Evolutionary conservation across 805 yeast species (phyloP).

Genomic region (Kurtzmaniella fragi): DNA sequence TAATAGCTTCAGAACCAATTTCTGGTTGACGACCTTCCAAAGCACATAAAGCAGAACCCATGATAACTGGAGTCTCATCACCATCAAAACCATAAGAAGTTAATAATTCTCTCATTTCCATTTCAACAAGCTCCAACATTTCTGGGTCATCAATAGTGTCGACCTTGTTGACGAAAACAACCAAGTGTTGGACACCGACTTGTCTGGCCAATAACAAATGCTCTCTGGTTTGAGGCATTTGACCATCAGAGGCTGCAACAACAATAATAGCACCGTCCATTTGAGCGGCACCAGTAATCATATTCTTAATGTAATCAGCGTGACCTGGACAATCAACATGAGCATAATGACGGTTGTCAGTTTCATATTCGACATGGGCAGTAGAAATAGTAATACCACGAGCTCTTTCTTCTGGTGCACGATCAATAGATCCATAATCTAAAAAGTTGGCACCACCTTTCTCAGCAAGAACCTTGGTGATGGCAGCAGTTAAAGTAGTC

Average conservation of each 20-base stretch:
- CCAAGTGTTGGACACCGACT: conserved; percentile 97
- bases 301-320: conserved; percentile 97
- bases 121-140: conserved; percentile 98
- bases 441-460: conserved; percentile 90
- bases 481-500: conserved; percentile 97
- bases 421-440: conserved; percentile 90
- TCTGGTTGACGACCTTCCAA: conserved; percentile 84
- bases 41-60: conserved; percentile 99
- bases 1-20: conserved; percentile 83
- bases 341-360: conserved; percentile 91
- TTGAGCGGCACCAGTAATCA: conserved; percentile 99
- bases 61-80: conserved; percentile 93
- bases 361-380: conserved; percentile 97
- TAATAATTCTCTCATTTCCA: conserved; percentile 99
- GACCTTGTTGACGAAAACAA: conserved; percentile 96
- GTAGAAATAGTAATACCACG: conserved; percentile 98
- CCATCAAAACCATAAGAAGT: conserved; percentile 93
- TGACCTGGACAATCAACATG: conserved; percentile 99
- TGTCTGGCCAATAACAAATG: conserved; percentile 97
- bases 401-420: conserved; percentile 98
- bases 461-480: conserved; percentile 87
- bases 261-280: conserved; percentile 99
- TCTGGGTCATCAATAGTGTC: conserved; percentile 98
- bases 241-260: conserved; percentile 98
- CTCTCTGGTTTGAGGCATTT: conserved; percentile 99